phyloP scores from a whole-genome alignment of 176 grass and related monocot species.

The Themeda triandra region DNA sequence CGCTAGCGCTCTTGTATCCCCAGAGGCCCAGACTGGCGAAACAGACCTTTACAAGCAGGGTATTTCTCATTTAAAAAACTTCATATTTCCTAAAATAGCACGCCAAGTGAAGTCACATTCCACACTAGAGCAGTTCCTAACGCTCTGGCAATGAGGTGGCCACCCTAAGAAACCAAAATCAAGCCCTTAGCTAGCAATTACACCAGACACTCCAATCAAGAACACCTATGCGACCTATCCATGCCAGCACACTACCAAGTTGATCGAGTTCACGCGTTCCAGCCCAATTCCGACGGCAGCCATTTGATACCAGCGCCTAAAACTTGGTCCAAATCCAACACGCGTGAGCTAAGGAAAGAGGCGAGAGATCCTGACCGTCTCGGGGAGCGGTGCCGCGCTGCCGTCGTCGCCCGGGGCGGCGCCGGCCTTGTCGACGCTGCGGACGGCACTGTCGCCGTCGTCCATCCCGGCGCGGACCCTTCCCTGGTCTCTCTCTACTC shows the following conservation, averaged over 20 bases:
- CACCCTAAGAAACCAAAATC: background rate
- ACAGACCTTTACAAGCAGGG: background rate
- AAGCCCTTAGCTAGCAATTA: background rate
- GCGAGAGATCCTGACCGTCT: conserved; percentile 50
- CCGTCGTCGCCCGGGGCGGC: conserved; percentile 58
- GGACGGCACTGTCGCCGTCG: conserved; percentile 48
- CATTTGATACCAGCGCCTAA: background rate
- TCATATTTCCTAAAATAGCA: background rate
- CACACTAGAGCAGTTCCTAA: background rate
- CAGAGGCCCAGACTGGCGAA: background rate
- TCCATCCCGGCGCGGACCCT: conserved; percentile 49
- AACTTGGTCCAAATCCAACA: background rate
- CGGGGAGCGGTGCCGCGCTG: conserved; percentile 55
- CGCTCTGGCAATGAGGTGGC: background rate
- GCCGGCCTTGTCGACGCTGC: conserved; percentile 44
- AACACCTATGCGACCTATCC: background rate
- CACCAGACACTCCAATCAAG: background rate
- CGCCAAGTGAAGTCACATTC: background rate
- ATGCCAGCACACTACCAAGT: background rate
- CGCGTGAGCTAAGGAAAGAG: background rate
- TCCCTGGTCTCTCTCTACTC: background rate
- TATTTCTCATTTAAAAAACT: background rate
- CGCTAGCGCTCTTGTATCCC: background rate
- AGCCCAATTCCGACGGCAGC: background rate
- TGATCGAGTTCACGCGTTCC: background rate